These are phyloP conservation scores for Pestalotiopsis sp. DNA, from an alignment of 2,329 filamentous ascomycete genomes.

Conservation along the genomic window DNA sequence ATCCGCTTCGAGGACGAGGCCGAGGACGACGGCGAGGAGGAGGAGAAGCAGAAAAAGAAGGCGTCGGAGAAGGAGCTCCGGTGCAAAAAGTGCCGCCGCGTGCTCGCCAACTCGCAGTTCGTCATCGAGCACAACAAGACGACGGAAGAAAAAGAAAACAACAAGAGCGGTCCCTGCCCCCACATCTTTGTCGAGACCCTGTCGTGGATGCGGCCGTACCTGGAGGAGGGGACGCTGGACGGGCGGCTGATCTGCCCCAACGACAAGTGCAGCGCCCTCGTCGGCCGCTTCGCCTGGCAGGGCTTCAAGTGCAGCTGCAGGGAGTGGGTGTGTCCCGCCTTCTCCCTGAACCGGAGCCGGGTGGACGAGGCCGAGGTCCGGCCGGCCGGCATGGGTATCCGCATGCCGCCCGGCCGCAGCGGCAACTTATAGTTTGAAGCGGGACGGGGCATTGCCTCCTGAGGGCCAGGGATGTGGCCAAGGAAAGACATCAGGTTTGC, in stretches of 20 bases:
- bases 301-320: conserved; percentile 91
- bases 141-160: conserved; percentile 19
- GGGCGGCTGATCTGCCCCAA: conserved; percentile 86
- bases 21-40: conserved; percentile 42
- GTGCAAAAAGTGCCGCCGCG: conserved; percentile 88
- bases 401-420: conserved; percentile 53
- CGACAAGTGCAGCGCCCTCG: conserved; percentile 73
- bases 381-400: conserved; percentile 47
- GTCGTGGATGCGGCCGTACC: conserved; percentile 88
- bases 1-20: conserved; percentile 80
- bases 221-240: conserved; percentile 80
- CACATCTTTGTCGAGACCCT: conserved; percentile 92
- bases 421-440: conserved; percentile 35
- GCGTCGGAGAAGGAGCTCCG: conserved; percentile 62
- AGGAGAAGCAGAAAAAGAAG: conserved; percentile 15
- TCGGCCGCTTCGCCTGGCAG: conserved; percentile 96
- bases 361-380: conserved; percentile 67
- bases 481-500: not conserved
- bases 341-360: conserved; percentile 80
- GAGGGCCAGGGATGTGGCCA: not conserved
- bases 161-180: conserved; percentile 57
- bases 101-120: conserved; percentile 60
- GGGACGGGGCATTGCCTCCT: not conserved
- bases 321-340: conserved; percentile 87
- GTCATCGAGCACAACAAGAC: conserved; percentile 64